phyloP scores from a whole-genome alignment of 75 land plant genomes.

The Cunninghamia lanceolata region DNA sequence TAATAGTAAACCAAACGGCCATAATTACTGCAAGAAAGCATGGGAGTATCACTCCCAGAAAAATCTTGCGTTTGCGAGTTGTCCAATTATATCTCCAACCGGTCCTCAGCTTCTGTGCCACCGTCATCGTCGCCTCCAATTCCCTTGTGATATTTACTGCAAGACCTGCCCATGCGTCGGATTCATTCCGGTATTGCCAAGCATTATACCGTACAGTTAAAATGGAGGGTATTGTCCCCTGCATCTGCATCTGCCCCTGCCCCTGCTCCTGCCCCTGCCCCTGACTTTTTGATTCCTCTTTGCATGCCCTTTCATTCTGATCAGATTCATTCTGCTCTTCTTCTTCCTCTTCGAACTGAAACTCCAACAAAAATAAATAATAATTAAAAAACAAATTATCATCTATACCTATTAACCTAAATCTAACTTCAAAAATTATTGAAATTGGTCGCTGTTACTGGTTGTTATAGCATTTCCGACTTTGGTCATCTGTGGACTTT shows the following conservation, averaged over 20 bases:
- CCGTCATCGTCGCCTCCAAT: neutral
- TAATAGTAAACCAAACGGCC: neutral
- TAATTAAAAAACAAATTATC: no score
- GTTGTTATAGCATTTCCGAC: no score
- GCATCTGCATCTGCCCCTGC: neutral
- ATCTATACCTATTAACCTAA: no score
- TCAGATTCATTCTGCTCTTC: neutral
- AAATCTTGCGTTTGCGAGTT: neutral
- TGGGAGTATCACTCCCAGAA: neutral
- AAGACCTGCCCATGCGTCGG: conserved; percentile 1
- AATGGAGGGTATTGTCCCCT: neutral
- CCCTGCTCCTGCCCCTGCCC: neutral
- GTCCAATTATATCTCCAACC: neutral
- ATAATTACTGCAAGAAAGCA: neutral
- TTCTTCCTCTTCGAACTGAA: conserved; percentile 3
- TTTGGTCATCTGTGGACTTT: no score
- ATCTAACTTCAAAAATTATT: no score
- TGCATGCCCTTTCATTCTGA: neutral
- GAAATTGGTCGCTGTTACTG: no score
- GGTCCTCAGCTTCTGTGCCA: neutral
- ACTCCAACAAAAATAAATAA: neutral
- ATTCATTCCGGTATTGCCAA: neutral
- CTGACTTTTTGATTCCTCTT: neutral
- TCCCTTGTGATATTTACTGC: neutral
- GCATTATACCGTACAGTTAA: neutral